Percentiles rank a stretch among this genome's conserved stretches.
Evolutionary conservation across 164 flowering plant species (phyloP).

Genomic region (Cinnamomum micranthum): DNA sequence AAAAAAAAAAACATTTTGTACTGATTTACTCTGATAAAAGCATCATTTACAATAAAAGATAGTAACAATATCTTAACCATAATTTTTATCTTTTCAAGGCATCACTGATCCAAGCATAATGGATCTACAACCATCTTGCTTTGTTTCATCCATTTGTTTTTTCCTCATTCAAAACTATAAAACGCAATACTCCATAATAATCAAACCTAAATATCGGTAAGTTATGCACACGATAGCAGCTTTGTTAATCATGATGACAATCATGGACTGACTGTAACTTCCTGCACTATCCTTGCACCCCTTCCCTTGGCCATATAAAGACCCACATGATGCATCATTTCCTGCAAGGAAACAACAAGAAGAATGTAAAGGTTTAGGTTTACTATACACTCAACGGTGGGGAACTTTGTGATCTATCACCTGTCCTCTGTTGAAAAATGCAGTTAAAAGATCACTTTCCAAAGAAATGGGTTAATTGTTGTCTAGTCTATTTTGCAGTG

Average conservation of each 20-base stretch:
- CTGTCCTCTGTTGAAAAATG: not conserved
- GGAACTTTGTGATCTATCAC: not conserved
- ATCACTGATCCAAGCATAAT: too few species aligned
- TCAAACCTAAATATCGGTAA: not conserved
- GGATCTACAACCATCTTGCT: too few species aligned
- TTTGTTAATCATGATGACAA: not conserved
- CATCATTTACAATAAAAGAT: too few species aligned
- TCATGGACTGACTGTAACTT: slow-evolving; percentile 23
- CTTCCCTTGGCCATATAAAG: slow-evolving; percentile 68
- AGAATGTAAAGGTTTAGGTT: not conserved
- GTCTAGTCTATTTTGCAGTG: not conserved
- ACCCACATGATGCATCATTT: slow-evolving; percentile 71
- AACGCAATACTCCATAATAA: too few species aligned
- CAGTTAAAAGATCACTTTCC: not conserved
- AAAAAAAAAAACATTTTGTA: too few species aligned
- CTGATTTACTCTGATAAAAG: too few species aligned
- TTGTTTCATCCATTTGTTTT: too few species aligned
- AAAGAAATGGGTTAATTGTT: not conserved
- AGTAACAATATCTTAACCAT: too few species aligned
- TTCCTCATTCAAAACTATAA: too few species aligned
- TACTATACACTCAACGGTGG: not conserved
- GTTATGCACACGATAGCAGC: not conserved
- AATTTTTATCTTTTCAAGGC: too few species aligned
- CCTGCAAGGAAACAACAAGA: slow-evolving; percentile 27
- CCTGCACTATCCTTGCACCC: slow-evolving; percentile 50